Percentiles rank a stretch among this genome's conserved stretches.
Evolutionary conservation across 2,329 filamentous ascomycete genomes (phyloP).

Genomic region (Trichoderma afroharzianum): DNA sequence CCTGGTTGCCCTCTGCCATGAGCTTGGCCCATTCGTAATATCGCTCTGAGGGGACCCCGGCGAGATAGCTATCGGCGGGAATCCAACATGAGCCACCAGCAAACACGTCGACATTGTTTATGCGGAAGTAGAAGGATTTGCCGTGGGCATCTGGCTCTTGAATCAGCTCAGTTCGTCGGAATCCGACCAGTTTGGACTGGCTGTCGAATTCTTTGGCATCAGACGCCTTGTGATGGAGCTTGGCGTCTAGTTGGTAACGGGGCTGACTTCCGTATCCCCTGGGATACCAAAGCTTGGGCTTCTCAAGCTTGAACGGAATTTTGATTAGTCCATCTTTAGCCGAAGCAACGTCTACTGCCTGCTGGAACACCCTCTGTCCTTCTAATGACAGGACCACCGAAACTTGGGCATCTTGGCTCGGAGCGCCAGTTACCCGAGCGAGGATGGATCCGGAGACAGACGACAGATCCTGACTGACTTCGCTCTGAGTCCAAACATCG

Average conservation of each 20-base stretch:
- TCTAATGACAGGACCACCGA: constrained; percentile 27
- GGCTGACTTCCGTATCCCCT: constrained; percentile 19
- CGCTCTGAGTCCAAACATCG: constrained; percentile 49
- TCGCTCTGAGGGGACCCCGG: constrained; percentile 57
- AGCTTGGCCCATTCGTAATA: constrained; percentile 55
- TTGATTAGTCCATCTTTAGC: background rate
- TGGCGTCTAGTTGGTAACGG: constrained; percentile 5
- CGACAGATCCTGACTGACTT: constrained; percentile 35
- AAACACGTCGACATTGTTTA: constrained; percentile 70
- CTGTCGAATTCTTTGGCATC: background rate
- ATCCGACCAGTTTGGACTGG: constrained; percentile 54
- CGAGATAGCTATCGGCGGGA: constrained; percentile 72
- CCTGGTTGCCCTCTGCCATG: constrained; percentile 50
- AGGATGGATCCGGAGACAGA: constrained; percentile 35
- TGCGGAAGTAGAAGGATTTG: constrained; percentile 68
- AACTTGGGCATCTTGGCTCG: constrained; percentile 26
- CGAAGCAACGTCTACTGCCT: background rate
- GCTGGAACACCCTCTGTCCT: constrained; percentile 19
- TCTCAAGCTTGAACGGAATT: constrained; percentile 31
- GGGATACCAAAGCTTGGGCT: constrained; percentile 33
- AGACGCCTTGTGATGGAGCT: background rate
- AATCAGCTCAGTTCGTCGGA: constrained; percentile 57
- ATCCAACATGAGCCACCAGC: constrained; percentile 78
- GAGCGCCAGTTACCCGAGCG: constrained; percentile 35
- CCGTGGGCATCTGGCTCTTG: constrained; percentile 58